Evolutionary conservation across 1,284 basidiomycete species (phyloP), one percentile per base, ranked within the genome.

Genomic region (Cystobasidiaceae sp.): DNA sequence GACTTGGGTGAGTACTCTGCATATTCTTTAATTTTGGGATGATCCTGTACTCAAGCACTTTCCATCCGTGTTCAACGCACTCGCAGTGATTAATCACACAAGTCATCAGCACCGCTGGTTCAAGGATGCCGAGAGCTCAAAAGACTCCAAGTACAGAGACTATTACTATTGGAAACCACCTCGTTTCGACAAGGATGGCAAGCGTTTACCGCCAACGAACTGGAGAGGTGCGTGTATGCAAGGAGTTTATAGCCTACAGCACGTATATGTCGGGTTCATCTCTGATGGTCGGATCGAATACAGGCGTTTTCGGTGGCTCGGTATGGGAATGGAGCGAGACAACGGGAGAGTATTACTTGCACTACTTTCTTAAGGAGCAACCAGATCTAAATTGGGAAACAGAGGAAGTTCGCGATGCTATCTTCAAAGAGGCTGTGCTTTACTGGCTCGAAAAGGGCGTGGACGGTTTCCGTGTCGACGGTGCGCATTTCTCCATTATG

Each of bases 301-400:
- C 30, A 49, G 46, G 19, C 27, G 46, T 27, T 17, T 49, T 49
- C 46, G 46, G 46, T 4, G 46, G n/a, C 6, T 25, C 21, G 23
- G 30, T 13, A 6, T 34, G 50, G 25, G 13, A 28, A 23, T 87
- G 83, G 72, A 85, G 87, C 74, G 83, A 84, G 67, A 73, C 74
- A 23, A 86, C 85, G 0, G 79, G 84, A 66, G 85, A 88, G 76
- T 89, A 85, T 71, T 88, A 88, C 74, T 81, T 89, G 51, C 87
- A 89, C 76, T 15, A 25, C 21, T 90, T 85, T 75, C 80, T 84
- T 69, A 73, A 79, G 13, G 82, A 85, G 69, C 88, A 89, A 77
- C 88, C 88, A 0, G 88, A 90, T 74, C 76, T 89, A 33, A 88
- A 90, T 75, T 90, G 87, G 87, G 84, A 86, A 46, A 85, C 86